Evolutionary conservation across 2,329 filamentous ascomycete genomes (phyloP).

Genomic region (Phialocephala subalpina): DNA sequence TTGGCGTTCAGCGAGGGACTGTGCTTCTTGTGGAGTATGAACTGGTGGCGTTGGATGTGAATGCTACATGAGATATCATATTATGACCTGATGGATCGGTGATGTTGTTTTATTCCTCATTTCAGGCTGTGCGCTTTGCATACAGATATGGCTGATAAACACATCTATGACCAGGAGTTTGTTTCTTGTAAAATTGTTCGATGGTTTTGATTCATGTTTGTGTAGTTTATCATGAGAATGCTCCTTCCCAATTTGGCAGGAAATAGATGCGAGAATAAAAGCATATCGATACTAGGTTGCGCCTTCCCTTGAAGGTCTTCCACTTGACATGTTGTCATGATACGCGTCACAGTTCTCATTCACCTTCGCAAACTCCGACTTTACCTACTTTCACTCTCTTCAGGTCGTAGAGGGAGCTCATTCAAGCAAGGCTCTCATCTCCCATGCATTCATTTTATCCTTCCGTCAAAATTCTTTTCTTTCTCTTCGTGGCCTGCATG

Average conservation of each 20-base stretch:
- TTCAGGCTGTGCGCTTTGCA: constrained; percentile 12
- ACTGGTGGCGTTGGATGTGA: constrained; percentile 12
- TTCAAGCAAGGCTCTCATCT: neutral
- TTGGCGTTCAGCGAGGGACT: constrained; percentile 6
- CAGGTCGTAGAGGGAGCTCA: neutral
- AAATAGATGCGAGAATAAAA: constrained; percentile 17
- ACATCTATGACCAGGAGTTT: constrained; percentile 14
- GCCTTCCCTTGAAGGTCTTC: constrained; percentile 12
- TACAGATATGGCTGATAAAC: constrained; percentile 19
- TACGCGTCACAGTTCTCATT: neutral
- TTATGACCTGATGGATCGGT: constrained; percentile 22
- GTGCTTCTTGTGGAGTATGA: neutral
- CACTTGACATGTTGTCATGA: neutral
- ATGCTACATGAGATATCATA: constrained; percentile 25
- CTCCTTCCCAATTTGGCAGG: constrained; percentile 21
- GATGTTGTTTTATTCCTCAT: constrained; percentile 16
- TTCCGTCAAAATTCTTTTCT: neutral
- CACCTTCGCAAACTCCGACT: neutral
- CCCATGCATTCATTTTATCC: constrained; percentile 7
- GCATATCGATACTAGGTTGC: constrained; percentile 3
- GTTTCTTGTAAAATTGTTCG: constrained; percentile 18
- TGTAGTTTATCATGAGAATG: constrained; percentile 18
- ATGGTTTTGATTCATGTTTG: constrained; percentile 14
- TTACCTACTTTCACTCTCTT: neutral
- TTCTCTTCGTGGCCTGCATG: neutral